Percentiles rank a stretch among this genome's conserved stretches.
These are phyloP conservation scores for Polyplosphaeria fusca DNA, from an alignment of 495 filamentous ascomycete genomes.

Conservation along the genomic window DNA sequence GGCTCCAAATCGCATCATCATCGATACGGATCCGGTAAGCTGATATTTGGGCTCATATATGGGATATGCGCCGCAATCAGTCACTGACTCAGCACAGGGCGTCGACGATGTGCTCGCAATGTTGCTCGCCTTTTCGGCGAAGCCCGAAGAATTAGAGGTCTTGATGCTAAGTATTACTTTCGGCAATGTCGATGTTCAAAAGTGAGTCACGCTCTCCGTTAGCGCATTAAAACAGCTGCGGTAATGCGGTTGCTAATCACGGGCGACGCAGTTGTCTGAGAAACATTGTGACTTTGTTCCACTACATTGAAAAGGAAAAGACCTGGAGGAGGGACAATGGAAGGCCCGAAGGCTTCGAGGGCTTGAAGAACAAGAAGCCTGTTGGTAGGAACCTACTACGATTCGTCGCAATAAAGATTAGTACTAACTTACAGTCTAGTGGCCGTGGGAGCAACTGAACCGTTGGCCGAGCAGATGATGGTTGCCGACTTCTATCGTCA, in stretches of 20 bases:
- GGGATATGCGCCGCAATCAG: no score
- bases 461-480: constrained; percentile 77
- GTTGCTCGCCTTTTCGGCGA: constrained; percentile 77
- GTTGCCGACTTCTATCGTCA: constrained; percentile 89
- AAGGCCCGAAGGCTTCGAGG: constrained; percentile 62
- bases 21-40: constrained; percentile 78
- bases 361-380: constrained; percentile 66
- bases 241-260: background rate
- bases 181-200: constrained; percentile 84
- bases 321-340: constrained; percentile 72
- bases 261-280: constrained; percentile 68
- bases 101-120: constrained; percentile 88
- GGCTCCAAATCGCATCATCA: constrained; percentile 71
- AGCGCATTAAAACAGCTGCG: no score
- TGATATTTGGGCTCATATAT: background rate
- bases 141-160: constrained; percentile 81
- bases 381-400: constrained; percentile 39
- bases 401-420: background rate
- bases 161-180: constrained; percentile 87
- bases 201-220: constrained; percentile 44
- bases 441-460: constrained; percentile 79
- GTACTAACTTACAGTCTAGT: constrained; percentile 47
- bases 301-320: constrained; percentile 85
- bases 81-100: constrained; percentile 62
- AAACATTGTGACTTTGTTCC: constrained; percentile 88